phyloP scores from a whole-genome alignment of 2,329 filamentous ascomycete species.

The Fusarium sp. region DNA sequence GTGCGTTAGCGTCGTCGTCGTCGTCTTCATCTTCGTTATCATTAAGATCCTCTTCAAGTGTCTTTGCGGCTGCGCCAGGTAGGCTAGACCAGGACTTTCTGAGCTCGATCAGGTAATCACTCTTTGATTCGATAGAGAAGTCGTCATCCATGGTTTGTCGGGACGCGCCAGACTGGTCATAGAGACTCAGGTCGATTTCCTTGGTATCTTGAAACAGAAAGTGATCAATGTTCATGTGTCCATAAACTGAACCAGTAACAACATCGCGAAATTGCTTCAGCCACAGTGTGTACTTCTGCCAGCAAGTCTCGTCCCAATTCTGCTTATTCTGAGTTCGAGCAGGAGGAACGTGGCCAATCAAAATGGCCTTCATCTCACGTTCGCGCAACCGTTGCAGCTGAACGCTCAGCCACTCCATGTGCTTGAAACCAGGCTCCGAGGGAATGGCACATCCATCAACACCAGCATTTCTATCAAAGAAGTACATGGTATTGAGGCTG shows the following conservation, averaged over 20 bases:
- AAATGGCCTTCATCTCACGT: conserved; percentile 91
- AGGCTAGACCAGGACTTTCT: conserved; percentile 82
- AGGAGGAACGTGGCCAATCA: conserved; percentile 94
- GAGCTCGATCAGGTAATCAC: conserved; percentile 81
- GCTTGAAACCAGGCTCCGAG: conserved; percentile 89
- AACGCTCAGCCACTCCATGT: conserved; percentile 94
- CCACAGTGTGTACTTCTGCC: conserved; percentile 97
- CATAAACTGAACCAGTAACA: conserved; percentile 82
- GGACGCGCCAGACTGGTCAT: conserved; percentile 42
- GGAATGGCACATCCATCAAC: conserved; percentile 87
- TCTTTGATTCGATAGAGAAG: conserved; percentile 72
- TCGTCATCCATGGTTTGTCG: conserved; percentile 59
- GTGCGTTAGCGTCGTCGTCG: conserved; percentile 39
- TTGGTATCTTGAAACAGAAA: conserved; percentile 91
- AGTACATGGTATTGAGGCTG: conserved; percentile 96
- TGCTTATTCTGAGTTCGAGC: conserved; percentile 87
- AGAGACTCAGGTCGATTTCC: conserved; percentile 73
- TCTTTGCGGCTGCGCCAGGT: conserved; percentile 63
- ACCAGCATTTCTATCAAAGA: conserved; percentile 93
- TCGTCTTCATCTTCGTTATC: conserved; percentile 35
- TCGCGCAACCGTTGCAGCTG: conserved; percentile 87
- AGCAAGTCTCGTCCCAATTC: conserved; percentile 96
- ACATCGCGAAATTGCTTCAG: conserved; percentile 91
- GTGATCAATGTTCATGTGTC: conserved; percentile 99
- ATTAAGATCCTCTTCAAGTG: conserved; percentile 33